Evolutionary conservation across 805 yeast genomes (phyloP).

Genomic region (Yarrowia sp.): DNA sequence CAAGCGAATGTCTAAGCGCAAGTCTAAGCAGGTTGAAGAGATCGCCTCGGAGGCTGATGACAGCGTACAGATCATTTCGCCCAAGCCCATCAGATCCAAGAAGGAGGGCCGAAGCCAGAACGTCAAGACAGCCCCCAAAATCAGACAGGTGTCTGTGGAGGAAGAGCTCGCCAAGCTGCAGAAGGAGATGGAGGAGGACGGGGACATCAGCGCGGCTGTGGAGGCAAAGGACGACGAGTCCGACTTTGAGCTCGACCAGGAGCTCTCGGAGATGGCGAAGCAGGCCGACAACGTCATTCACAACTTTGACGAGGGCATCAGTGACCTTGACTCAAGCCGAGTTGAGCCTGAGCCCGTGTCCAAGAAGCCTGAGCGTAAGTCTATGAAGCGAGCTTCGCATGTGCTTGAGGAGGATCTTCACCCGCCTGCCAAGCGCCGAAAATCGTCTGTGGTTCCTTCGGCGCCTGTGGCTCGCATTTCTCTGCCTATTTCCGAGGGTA

Average conservation of each 20-base stretch:
- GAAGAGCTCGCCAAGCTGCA: conserved; percentile 14
- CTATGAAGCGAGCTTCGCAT: neutral
- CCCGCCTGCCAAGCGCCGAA: conserved; percentile 6
- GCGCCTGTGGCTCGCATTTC: conserved; percentile 1
- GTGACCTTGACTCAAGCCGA: neutral
- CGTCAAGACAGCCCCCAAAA: neutral
- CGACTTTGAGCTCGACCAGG: neutral
- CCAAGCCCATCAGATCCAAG: conserved; percentile 3
- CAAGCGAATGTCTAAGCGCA: neutral
- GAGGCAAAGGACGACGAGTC: neutral
- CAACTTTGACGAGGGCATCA: neutral
- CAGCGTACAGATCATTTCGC: neutral
- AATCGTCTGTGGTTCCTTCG: neutral
- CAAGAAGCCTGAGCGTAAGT: too few species aligned
- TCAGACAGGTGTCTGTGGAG: conserved; percentile 5
- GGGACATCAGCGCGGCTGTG: neutral
- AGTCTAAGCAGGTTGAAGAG: neutral
- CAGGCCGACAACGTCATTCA: conserved; percentile 13
- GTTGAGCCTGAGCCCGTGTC: neutral
- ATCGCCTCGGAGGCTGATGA: neutral
- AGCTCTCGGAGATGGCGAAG: conserved; percentile 23
- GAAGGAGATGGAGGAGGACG: conserved; percentile 21
- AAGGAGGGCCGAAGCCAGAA: neutral
- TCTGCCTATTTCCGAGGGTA: neutral
- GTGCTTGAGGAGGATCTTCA: neutral